Conservation (phyloP, 2,329 filamentous ascomycete species). For the Aspergillus felis region DNA sequence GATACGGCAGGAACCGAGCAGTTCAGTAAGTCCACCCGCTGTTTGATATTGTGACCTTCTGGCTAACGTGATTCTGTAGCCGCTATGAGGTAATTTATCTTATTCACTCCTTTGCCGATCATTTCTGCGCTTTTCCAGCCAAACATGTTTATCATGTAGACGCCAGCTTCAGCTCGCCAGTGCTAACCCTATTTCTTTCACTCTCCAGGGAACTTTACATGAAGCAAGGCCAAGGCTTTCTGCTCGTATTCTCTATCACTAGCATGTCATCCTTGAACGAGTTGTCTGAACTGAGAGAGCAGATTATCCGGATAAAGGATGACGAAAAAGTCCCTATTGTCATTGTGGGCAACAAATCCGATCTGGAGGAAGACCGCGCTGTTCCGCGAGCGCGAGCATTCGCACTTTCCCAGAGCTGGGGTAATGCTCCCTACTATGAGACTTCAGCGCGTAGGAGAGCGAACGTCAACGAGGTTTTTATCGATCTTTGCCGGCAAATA, state of each 20-base stretch:
- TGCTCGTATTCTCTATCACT: conserved; percentile 89
- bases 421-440: conserved; percentile 84
- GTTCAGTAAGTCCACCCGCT: conserved; percentile 65
- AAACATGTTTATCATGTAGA: not conserved
- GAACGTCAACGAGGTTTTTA: conserved; percentile 87
- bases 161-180: not conserved
- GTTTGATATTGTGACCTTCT: not conserved
- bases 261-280: conserved; percentile 79
- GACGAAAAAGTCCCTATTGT: conserved; percentile 82
- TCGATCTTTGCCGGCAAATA: conserved; percentile 80
- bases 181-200: conserved; percentile 6
- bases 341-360: conserved; percentile 87
- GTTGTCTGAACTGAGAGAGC: conserved; percentile 74
- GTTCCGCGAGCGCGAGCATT: conserved; percentile 78
- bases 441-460: conserved; percentile 76
- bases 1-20: conserved; percentile 91
- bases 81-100: conserved; percentile 52
- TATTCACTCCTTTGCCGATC: not conserved
- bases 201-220: conserved; percentile 72
- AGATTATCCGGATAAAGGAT: conserved; percentile 88
- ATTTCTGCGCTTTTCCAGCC: not conserved
- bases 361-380: conserved; percentile 78
- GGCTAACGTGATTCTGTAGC: conserved; percentile 35
- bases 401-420: conserved; percentile 80
- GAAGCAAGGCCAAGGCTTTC: conserved; percentile 88